Conservation (phyloP, 257 asterid genomes). For the Sherardia arvensis region DNA sequence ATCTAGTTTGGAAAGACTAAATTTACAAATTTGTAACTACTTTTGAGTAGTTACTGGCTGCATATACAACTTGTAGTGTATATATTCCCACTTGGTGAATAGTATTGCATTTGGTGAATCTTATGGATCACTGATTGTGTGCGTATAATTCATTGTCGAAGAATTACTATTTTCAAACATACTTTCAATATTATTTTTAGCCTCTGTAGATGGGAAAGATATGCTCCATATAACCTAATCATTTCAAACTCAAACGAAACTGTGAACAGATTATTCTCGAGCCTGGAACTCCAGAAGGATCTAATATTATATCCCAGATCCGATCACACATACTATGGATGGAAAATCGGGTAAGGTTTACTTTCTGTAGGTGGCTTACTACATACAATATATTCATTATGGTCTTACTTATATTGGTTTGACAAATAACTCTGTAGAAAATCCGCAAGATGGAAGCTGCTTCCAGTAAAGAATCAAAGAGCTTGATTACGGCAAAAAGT, state of each 20-base stretch:
- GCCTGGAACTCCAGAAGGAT: constrained; percentile 99
- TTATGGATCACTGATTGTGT: background rate
- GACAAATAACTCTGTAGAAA: constrained; percentile 39
- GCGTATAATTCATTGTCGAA: background rate
- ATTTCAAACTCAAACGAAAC: background rate
- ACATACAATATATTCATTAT: background rate
- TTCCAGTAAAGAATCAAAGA: constrained; percentile 34
- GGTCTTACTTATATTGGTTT: constrained; percentile 2
- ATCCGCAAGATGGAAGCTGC: constrained; percentile 48
- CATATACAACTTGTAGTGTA: no score
- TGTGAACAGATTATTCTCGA: constrained; percentile 71
- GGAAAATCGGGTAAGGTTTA: constrained; percentile 75
- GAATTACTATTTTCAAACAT: no score
- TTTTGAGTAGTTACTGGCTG: background rate
- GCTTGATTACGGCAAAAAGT: constrained; percentile 49
- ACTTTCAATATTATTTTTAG: background rate
- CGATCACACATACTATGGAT: constrained; percentile 92
- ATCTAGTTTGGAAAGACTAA: background rate
- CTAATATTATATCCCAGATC: constrained; percentile 83
- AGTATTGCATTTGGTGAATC: background rate
- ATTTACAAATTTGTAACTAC: background rate
- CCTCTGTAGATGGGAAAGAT: background rate
- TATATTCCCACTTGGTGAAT: background rate
- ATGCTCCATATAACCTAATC: background rate
- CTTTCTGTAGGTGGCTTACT: constrained; percentile 7